phyloP scores from a whole-genome alignment of 805 yeast genomes.

The Saccharomycopsis capsularis region DNA sequence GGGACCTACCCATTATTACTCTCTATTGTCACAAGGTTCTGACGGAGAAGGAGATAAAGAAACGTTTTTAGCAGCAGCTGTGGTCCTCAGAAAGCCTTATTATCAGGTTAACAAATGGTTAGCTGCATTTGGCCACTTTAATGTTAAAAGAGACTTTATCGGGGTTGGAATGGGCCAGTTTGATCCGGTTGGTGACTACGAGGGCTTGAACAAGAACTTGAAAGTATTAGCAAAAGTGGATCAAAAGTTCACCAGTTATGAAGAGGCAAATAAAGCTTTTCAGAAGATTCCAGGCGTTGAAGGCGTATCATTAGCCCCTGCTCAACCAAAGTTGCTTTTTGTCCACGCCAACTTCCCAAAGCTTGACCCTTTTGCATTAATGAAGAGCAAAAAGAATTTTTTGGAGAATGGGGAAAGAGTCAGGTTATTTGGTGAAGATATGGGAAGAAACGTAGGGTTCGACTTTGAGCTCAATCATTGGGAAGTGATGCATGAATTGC shows the following conservation, averaged over 20 bases:
- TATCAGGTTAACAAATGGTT: conserved; percentile 54
- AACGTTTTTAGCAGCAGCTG: conserved; percentile 53
- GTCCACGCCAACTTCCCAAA: conserved; percentile 66
- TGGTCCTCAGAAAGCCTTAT: conserved; percentile 49
- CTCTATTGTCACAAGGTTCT: conserved; percentile 49
- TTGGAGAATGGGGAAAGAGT: conserved; percentile 40
- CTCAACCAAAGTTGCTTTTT: conserved; percentile 37
- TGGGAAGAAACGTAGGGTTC: conserved; percentile 43
- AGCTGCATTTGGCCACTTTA: conserved; percentile 48
- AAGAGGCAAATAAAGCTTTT: conserved; percentile 14
- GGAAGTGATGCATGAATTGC: conserved; percentile 46
- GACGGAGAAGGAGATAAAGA: conserved; percentile 55
- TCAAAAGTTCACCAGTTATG: conserved; percentile 7
- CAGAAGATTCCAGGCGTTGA: conserved; percentile 15
- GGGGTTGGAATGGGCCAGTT: conserved; percentile 55
- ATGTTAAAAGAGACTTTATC: conserved; percentile 20
- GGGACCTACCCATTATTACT: conserved; percentile 54
- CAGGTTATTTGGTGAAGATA: conserved; percentile 54
- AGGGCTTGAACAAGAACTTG: conserved; percentile 27
- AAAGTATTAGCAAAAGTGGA: conserved; percentile 6
- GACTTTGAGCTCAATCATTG: conserved; percentile 57
- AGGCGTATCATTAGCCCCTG: conserved; percentile 19
- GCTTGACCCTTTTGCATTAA: conserved; percentile 52
- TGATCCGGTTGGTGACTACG: conserved; percentile 47
- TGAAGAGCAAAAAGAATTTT: conserved; percentile 29